Conservation (phyloP, 352 stramenopile species). For the Pythium aquatile region DNA sequence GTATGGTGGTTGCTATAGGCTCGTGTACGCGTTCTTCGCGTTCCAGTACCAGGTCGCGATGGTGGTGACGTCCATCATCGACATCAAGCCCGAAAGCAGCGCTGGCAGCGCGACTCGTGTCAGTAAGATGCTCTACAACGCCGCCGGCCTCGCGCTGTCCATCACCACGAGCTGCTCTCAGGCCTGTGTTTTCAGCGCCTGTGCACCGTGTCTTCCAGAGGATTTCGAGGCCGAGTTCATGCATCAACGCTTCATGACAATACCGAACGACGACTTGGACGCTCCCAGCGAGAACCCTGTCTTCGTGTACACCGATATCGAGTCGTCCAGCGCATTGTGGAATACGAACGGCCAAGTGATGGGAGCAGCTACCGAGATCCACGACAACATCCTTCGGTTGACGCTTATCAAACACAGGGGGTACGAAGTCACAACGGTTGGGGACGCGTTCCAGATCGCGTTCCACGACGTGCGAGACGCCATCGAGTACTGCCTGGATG, state of each 20-base stretch:
- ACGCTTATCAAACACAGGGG: constrained; percentile 41
- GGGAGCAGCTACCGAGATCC: constrained; percentile 27
- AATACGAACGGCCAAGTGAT: constrained; percentile 33
- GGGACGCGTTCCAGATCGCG: constrained; percentile 67
- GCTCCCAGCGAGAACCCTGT: constrained; percentile 24
- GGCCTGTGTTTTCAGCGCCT: constrained; percentile 18
- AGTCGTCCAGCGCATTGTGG: constrained; percentile 20
- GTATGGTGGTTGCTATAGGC: too few species aligned
- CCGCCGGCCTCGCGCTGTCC: constrained; percentile 9
- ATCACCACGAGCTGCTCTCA: constrained; percentile 21
- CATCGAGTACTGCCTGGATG: constrained; percentile 31
- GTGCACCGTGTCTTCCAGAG: constrained; percentile 9
- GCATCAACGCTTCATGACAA: neutral
- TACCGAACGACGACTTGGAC: constrained; percentile 3
- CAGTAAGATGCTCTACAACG: constrained; percentile 16
- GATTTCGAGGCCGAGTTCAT: constrained; percentile 22
- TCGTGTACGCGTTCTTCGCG: constrained; percentile 60
- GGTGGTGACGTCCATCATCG: neutral
- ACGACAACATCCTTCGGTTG: constrained; percentile 33
- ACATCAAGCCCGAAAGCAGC: neutral
- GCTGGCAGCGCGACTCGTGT: neutral
- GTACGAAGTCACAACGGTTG: constrained; percentile 74
- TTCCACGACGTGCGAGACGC: constrained; percentile 70
- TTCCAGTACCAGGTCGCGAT: constrained; percentile 47
- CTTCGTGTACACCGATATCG: constrained; percentile 36